Conservation (phyloP, 2,329 filamentous ascomycete genomes). For the Geosmithia morbida region DNA sequence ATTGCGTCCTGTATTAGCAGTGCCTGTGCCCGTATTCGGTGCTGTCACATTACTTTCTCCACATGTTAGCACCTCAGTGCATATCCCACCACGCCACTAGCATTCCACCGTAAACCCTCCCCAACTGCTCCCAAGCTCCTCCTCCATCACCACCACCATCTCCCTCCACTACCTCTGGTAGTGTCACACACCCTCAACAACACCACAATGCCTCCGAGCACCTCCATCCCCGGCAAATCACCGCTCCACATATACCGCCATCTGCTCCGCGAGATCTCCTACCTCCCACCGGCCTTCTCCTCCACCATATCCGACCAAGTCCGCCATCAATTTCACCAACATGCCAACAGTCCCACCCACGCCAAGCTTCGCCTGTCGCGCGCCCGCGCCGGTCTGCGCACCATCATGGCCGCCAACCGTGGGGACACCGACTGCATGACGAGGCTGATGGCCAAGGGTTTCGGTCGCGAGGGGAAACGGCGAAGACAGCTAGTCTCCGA, state of each 20-base stretch:
- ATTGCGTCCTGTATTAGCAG: too few relatives aligned
- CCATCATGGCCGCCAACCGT: conserved; percentile 35
- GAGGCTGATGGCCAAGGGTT: conserved; percentile 30
- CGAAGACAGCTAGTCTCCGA: conserved; percentile 30
- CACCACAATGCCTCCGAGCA: neutral
- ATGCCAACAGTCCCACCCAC: conserved; percentile 14
- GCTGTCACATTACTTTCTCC: too few relatives aligned
- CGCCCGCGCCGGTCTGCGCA: conserved; percentile 27
- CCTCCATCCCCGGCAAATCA: neutral
- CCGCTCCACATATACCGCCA: conserved; percentile 34
- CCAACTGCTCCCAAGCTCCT: neutral
- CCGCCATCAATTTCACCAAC: conserved; percentile 23
- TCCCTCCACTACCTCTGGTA: too few relatives aligned
- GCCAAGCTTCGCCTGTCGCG: conserved; percentile 18
- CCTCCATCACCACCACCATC: neutral
- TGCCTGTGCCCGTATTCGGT: too few relatives aligned
- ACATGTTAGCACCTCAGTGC: too few relatives aligned
- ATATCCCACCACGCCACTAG: too few relatives aligned
- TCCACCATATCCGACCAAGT: conserved; percentile 10
- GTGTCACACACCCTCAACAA: too few relatives aligned
- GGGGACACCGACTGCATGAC: conserved; percentile 33
- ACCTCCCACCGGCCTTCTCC: conserved; percentile 36
- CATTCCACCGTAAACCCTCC: too few relatives aligned
- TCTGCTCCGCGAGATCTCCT: conserved; percentile 44
- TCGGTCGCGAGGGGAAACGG: conserved; percentile 37